These are phyloP conservation scores for Malus orientalis DNA, from an alignment of 306 rosid genomes.

Conservation along the genomic window DNA sequence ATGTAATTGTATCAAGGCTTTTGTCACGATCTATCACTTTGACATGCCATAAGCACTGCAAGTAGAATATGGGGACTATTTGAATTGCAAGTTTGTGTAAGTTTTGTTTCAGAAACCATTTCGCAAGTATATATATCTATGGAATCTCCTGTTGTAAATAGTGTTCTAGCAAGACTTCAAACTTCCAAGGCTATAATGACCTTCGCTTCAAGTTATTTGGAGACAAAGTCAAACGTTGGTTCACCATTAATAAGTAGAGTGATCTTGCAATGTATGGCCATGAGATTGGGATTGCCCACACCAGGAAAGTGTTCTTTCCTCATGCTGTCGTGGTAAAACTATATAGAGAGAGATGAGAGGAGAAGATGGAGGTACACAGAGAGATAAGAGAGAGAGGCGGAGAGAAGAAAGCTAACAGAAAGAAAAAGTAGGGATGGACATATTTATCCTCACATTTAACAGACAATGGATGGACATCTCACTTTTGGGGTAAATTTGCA, in stretches of 20 bases:
- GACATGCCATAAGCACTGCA: conserved; percentile 18
- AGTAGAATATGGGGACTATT: conserved; percentile 17
- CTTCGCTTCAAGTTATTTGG: conserved; percentile 35
- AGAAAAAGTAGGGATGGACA: too few relatives aligned
- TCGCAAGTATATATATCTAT: too few relatives aligned
- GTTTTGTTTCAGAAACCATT: not conserved
- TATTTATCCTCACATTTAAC: too few relatives aligned
- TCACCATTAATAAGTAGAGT: conserved; percentile 23
- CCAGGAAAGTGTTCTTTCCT: conserved; percentile 43
- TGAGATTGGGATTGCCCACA: conserved; percentile 29
- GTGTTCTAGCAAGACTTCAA: not conserved
- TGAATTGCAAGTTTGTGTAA: conserved; percentile 7
- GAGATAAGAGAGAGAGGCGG: too few relatives aligned
- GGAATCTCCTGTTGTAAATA: not conserved
- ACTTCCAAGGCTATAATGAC: conserved; percentile 19
- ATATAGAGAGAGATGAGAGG: too few relatives aligned
- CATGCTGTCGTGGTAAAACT: too few relatives aligned
- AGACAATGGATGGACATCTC: too few relatives aligned
- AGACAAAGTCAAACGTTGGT: conserved; percentile 50
- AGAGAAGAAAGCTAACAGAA: too few relatives aligned
- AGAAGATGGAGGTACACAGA: too few relatives aligned
- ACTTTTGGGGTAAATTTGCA: too few relatives aligned
- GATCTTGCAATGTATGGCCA: conserved; percentile 5
- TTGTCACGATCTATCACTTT: conserved; percentile 18
- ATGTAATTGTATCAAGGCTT: conserved; percentile 6